Evolutionary conservation across 75 land plant genomes (phyloP), one percentile per base, ranked within the genome.

Genomic region (Gnetum montanum): DNA sequence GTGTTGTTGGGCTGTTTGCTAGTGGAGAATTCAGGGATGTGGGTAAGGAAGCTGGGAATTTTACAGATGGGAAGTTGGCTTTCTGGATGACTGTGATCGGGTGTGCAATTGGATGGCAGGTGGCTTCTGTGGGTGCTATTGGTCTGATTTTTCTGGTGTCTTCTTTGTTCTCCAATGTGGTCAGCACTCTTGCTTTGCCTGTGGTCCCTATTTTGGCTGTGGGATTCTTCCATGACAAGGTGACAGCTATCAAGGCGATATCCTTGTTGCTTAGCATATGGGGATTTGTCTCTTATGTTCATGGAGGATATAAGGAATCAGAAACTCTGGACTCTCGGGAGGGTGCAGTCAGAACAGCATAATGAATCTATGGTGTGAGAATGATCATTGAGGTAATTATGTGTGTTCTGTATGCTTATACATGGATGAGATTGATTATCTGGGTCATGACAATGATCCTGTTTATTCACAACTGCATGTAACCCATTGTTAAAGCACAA

Each of bases 281-380:
- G 86, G 86, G 86, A 0, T 83, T 78, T 46, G 58, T 58, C 28
- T 83, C 86, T 4, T 83, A 83, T 62, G 45, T 64, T 13, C 79
- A 69, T 54, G 67, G 65, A 11, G 62, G 50, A n/a, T 65, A 65
- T 24, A 27, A 48, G 41, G 64, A 62, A 8, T 37, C 28, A n/a
- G n/a, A n/a, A n/a, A n/a, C n/a, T n/a, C n/a, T n/a, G n/a, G n/a
- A n/a, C n/a, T n/a, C n/a, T n/a, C n/a, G n/a, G n/a, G n/a, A n/a
- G n/a, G n/a, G n/a, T n/a, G n/a, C n/a, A n/a, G n/a, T n/a, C n/a
- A n/a, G n/a, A n/a, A n/a, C n/a, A n/a, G n/a, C n/a, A n/a, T n/a
- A n/a, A n/a, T n/a, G n/a, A n/a, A n/a, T n/a, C n/a, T n/a, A n/a
- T n/a, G n/a, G n/a, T n/a, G n/a, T n/a, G n/a, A n/a, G n/a, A n/a